These are phyloP conservation scores for Melanomma pulvis-pyrius DNA, from an alignment of 495 filamentous ascomycete genomes.

Conservation along the genomic window DNA sequence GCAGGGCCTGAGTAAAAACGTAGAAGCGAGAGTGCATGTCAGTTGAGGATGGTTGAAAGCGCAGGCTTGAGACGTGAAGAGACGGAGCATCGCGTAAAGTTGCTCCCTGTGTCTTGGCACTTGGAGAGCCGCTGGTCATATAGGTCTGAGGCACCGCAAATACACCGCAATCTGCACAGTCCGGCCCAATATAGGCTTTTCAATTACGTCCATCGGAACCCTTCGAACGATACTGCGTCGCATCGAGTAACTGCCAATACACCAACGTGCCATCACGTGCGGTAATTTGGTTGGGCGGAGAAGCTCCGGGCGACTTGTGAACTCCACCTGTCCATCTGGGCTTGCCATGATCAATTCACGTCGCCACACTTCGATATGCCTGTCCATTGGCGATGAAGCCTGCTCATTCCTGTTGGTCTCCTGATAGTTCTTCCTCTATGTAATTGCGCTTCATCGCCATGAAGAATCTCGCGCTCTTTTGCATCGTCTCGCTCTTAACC, in stretches of 20 bases:
- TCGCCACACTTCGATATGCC: not conserved
- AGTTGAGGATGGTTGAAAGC: slow-evolving; percentile 3
- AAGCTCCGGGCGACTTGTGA: not conserved
- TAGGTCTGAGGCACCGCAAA: slow-evolving; percentile 9
- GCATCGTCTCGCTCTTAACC: slow-evolving; percentile 22
- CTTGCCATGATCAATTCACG: not conserved
- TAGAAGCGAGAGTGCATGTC: slow-evolving; percentile 27
- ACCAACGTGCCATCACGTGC: not conserved
- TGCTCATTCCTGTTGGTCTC: not conserved
- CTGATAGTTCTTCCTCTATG: not conserved
- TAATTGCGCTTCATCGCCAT: slow-evolving; percentile 5
- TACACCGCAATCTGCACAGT: not conserved
- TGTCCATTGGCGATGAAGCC: not conserved
- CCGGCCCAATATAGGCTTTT: too few species aligned
- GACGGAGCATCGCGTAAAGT: slow-evolving; percentile 13
- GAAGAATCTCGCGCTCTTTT: slow-evolving; percentile 6
- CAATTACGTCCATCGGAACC: too few species aligned
- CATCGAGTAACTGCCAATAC: too few species aligned
- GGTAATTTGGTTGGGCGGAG: not conserved
- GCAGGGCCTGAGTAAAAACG: slow-evolving; percentile 1
- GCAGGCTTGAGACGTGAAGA: slow-evolving; percentile 10
- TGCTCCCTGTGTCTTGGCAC: slow-evolving; percentile 22
- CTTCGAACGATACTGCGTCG: too few species aligned
- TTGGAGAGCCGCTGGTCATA: not conserved
- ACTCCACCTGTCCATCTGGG: not conserved